These are phyloP conservation scores for Eutrema salsugineum DNA, from an alignment of 441 rosid genomes.

Conservation along the genomic window DNA sequence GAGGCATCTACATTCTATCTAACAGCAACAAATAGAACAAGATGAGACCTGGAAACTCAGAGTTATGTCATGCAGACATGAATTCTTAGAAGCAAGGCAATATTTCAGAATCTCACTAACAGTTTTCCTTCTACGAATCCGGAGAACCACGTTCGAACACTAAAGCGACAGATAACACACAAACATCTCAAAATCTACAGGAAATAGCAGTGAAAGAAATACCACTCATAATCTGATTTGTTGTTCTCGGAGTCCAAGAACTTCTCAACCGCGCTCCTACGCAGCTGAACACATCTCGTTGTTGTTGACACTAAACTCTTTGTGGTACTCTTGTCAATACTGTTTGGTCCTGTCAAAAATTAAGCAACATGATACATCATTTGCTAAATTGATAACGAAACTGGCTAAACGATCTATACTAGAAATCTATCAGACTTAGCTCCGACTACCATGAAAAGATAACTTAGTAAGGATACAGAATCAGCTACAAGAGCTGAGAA, in stretches of 20 bases:
- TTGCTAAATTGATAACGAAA: not conserved
- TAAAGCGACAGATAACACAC: not conserved
- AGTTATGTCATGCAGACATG: not conserved
- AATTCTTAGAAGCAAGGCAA: not conserved
- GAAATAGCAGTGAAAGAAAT: not conserved
- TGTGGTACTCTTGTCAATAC: not conserved
- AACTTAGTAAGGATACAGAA: too few species aligned
- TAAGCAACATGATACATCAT: not conserved
- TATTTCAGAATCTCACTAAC: not conserved
- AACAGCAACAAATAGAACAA: conserved; percentile 6
- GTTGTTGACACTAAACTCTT: conserved; percentile 26
- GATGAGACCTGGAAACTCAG: not conserved
- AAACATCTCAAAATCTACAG: not conserved
- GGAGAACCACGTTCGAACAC: not conserved
- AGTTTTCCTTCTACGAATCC: not conserved
- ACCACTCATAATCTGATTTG: conserved; percentile 88
- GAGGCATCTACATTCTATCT: conserved; percentile 5
- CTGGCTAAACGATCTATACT: not conserved
- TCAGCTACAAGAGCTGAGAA: not conserved
- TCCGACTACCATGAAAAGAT: not conserved
- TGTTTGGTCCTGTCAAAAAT: conserved; percentile 35
- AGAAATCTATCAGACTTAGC: not conserved
- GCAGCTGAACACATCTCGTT: conserved; percentile 32
- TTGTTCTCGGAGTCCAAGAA: conserved; percentile 73
- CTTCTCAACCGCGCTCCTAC: conserved; percentile 63